phyloP scores from a whole-genome alignment of 1,139 yeast genomes.

The Arxiozyma telluris region DNA sequence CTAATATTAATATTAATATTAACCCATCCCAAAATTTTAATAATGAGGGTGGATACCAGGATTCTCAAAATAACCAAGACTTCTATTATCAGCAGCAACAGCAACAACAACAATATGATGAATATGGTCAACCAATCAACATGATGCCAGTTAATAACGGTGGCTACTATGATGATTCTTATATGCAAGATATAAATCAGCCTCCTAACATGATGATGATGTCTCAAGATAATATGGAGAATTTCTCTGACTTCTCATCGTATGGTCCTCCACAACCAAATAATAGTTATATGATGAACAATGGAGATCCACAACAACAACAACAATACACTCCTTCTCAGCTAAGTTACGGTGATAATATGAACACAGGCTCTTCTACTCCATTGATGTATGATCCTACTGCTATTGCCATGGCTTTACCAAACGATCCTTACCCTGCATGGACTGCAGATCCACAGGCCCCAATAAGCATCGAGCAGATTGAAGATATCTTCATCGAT shows the following conservation, averaged over 20 bases:
- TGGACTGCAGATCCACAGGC: conserved; percentile 91
- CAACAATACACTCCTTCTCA: conserved; percentile 76
- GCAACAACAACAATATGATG: conserved; percentile 16
- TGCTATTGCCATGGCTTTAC: conserved; percentile 42
- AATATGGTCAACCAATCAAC: conserved; percentile 28
- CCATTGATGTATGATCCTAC: conserved; percentile 75
- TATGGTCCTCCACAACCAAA: conserved; percentile 47
- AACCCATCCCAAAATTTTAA: not conserved
- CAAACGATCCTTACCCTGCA: conserved; percentile 81
- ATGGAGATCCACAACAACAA: conserved; percentile 31
- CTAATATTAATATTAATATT: too few species aligned
- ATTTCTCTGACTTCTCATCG: conserved; percentile 68
- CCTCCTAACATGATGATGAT: conserved; percentile 32
- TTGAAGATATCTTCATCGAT: conserved; percentile 85
- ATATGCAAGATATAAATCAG: conserved; percentile 28
- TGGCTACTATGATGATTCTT: conserved; percentile 33
- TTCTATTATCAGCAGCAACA: conserved; percentile 3
- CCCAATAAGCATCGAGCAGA: conserved; percentile 77
- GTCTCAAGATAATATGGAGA: conserved; percentile 44
- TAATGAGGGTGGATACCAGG: not conserved
- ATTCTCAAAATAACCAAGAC: not conserved
- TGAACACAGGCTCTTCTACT: conserved; percentile 77
- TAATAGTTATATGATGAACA: conserved; percentile 6
- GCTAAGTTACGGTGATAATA: conserved; percentile 65
- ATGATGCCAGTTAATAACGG: conserved; percentile 42